phyloP scores from a whole-genome alignment of 257 asterid species.

The Buddleja alternifolia region DNA sequence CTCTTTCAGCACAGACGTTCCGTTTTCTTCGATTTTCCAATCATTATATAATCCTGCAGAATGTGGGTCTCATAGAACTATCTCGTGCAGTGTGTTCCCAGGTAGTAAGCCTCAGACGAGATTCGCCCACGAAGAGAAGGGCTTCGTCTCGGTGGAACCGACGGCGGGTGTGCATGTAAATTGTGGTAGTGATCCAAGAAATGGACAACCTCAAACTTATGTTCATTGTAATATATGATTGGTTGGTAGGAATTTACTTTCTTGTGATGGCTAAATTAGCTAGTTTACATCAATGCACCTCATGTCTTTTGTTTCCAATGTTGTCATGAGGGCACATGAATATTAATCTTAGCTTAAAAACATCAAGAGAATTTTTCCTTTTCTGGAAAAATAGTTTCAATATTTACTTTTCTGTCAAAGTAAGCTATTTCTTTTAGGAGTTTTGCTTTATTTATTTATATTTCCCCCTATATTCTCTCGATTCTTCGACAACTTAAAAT shows the following conservation, averaged over 20 bases:
- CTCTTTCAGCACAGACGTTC: constrained; percentile 69
- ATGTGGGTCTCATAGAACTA: constrained; percentile 41
- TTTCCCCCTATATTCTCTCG: no score
- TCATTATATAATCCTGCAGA: constrained; percentile 42
- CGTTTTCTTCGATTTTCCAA: constrained; percentile 58
- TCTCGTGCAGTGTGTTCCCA: constrained; percentile 53
- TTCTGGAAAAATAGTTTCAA: neutral
- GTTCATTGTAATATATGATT: constrained; percentile 30
- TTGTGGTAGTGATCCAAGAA: constrained; percentile 33
- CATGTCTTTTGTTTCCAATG: constrained; percentile 38
- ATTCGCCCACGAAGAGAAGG: constrained; percentile 49
- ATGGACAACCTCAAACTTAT: constrained; percentile 28
- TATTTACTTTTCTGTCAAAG: no score
- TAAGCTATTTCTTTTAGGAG: no score
- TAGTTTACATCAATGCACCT: constrained; percentile 30
- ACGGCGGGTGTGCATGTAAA: constrained; percentile 36
- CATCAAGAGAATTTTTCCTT: constrained; percentile 2
- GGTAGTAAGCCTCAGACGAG: constrained; percentile 48
- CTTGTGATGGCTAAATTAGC: constrained; percentile 25
- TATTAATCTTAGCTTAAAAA: constrained; percentile 20
- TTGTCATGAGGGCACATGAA: constrained; percentile 41
- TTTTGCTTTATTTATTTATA: no score
- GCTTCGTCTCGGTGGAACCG: constrained; percentile 36
- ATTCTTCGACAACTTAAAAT: no score
- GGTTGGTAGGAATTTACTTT: neutral